Conservation (phyloP, 805 yeast species). For the Ogataea sp. region DNA sequence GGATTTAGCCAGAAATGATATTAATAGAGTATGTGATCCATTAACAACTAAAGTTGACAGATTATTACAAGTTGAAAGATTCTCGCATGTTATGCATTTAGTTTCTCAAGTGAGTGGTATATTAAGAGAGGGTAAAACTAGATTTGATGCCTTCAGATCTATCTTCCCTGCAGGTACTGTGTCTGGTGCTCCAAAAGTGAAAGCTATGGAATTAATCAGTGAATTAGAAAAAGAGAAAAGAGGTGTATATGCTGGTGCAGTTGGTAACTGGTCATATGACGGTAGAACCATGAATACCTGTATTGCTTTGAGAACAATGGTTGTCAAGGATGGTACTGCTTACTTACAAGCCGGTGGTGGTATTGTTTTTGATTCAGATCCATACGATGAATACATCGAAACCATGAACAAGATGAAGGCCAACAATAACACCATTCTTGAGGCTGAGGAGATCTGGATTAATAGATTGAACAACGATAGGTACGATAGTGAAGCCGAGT, state of each 20-base stretch:
- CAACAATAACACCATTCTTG: slow-evolving; percentile 81
- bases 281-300: slow-evolving; percentile 96
- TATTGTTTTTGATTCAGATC: slow-evolving; percentile 91
- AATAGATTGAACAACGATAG: slow-evolving; percentile 27
- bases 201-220: slow-evolving; percentile 91
- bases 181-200: slow-evolving; percentile 96
- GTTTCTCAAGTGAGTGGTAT: slow-evolving; percentile 94
- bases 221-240: slow-evolving; percentile 87
- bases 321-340: slow-evolving; percentile 81
- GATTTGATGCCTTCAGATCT: slow-evolving; percentile 96
- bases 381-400: slow-evolving; percentile 90
- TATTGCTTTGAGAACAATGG: slow-evolving; percentile 96
- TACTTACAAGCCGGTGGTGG: slow-evolving; percentile 99
- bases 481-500: slow-evolving; percentile 19
- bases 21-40: slow-evolving; percentile 92
- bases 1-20: slow-evolving; percentile 93
- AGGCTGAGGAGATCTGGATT: slow-evolving; percentile 80
- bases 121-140: slow-evolving; percentile 69
- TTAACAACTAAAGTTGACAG: slow-evolving; percentile 78
- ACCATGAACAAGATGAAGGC: slow-evolving; percentile 97
- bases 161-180: slow-evolving; percentile 99
- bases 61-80: slow-evolving; percentile 81
- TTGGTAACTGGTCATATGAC: slow-evolving; percentile 96
- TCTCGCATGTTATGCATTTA: slow-evolving; percentile 94
- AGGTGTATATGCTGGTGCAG: slow-evolving; percentile 98